These are phyloP conservation scores for Cruciata laevipes DNA, from an alignment of 257 asterid genomes.

Conservation along the genomic window DNA sequence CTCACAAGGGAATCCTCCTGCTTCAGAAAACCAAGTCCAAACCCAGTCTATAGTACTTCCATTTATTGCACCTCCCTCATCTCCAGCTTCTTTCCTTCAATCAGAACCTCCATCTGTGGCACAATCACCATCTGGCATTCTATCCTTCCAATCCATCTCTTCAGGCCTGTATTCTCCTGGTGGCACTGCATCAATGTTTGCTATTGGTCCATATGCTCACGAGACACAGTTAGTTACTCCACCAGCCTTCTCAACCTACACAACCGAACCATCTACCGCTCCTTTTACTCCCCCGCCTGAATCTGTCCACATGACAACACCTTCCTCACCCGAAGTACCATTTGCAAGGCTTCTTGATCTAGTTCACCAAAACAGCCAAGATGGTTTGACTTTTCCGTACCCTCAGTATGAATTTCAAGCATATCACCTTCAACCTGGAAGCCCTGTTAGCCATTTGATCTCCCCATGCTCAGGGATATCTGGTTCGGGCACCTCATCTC, in stretches of 20 bases:
- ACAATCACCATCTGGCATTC: conserved; percentile 65
- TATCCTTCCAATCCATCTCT: conserved; percentile 48
- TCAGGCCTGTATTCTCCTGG: conserved; percentile 78
- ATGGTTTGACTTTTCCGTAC: conserved; percentile 45
- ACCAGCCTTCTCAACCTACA: conserved; percentile 80
- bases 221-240: conserved; percentile 94
- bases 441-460: conserved; percentile 90
- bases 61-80: conserved; percentile 87
- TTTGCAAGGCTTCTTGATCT: conserved; percentile 87
- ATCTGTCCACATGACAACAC: conserved; percentile 73
- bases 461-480: conserved; percentile 87
- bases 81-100: conserved; percentile 84
- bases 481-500: conserved; percentile 87
- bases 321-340: conserved; percentile 98
- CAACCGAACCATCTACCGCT: conserved; percentile 94
- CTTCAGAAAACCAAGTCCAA: conserved; percentile 39
- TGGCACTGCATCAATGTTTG: conserved; percentile 76
- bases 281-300: conserved; percentile 97
- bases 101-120: conserved; percentile 79
- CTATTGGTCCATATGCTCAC: conserved; percentile 88
- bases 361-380: conserved; percentile 40
- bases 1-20: conserved; percentile 33
- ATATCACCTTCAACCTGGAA: conserved; percentile 91
- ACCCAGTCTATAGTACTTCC: conserved; percentile 55
- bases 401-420: conserved; percentile 70